These are phyloP conservation scores for Cymbidium sinense DNA, from an alignment of 106 monocot genomes.

Conservation along the genomic window DNA sequence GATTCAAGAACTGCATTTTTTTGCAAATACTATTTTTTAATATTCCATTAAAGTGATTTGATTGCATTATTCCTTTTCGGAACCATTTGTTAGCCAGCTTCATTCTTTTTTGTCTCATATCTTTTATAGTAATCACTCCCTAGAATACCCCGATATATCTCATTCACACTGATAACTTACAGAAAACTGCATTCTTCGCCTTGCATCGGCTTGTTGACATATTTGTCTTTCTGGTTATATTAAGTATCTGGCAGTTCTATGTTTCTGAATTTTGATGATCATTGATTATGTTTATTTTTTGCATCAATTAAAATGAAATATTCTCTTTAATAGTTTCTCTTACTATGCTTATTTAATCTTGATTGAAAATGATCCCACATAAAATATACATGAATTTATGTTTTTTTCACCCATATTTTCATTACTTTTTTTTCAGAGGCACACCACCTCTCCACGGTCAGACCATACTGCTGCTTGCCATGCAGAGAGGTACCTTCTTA, in stretches of 20 bases:
- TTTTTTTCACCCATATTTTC: not conserved
- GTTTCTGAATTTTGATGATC: slow-evolving; percentile 2
- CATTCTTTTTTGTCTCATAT: not conserved
- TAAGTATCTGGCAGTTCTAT: not conserved
- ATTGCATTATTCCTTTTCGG: not conserved
- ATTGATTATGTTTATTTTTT: not conserved
- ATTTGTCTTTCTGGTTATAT: not conserved
- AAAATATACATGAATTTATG: not conserved
- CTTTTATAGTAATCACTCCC: not conserved
- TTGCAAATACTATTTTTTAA: not conserved
- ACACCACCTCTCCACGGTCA: slow-evolving; percentile 95
- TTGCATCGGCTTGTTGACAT: not conserved
- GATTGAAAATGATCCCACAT: not conserved
- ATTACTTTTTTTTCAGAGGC: slow-evolving; percentile 44
- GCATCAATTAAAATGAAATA: not conserved
- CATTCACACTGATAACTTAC: not conserved
- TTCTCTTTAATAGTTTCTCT: not conserved
- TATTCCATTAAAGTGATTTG: not conserved
- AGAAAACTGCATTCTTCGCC: not conserved
- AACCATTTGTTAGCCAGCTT: not conserved
- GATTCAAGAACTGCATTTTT: not conserved
- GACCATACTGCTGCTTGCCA: slow-evolving; percentile 96
- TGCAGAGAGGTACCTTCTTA: slow-evolving; percentile 84
- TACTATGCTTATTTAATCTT: not conserved
- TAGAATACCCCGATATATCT: not conserved